Evolutionary conservation across 2,329 filamentous ascomycete species (phyloP).

Genomic region (Trichoderma lentiforme): DNA sequence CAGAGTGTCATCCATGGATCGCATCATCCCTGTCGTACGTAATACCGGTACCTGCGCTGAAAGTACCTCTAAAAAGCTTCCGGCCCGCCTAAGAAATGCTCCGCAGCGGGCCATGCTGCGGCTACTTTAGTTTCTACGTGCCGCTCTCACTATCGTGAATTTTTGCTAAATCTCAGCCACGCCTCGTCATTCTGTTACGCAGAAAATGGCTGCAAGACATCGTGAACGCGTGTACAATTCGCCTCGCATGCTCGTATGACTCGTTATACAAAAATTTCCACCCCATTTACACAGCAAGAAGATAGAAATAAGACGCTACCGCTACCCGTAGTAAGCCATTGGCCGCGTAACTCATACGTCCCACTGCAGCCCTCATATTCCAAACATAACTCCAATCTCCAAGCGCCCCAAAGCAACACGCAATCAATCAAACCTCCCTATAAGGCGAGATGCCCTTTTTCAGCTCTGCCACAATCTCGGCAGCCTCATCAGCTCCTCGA

Average conservation of each 20-base stretch:
- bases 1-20: background rate
- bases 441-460: slow-evolving; percentile 72
- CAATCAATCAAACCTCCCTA: slow-evolving; percentile 42
- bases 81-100: background rate
- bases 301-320: background rate
- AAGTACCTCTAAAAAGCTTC: background rate
- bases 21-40: background rate
- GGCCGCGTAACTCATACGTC: background rate
- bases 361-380: background rate
- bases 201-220: background rate
- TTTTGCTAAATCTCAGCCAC: background rate
- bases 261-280: background rate
- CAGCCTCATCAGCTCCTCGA: slow-evolving; percentile 66
- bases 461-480: slow-evolving; percentile 75
- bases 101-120: background rate
- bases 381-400: background rate
- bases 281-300: background rate
- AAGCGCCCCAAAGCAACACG: background rate
- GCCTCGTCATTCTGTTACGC: background rate
- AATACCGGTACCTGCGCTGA: background rate
- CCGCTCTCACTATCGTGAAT: background rate
- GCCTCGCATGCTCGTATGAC: background rate
- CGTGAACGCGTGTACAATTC: slow-evolving; percentile 12
- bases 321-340: background rate
- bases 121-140: background rate